Conservation (phyloP, 1,284 basidiomycete species). For the Neotropicomus parvogracilis region DNA sequence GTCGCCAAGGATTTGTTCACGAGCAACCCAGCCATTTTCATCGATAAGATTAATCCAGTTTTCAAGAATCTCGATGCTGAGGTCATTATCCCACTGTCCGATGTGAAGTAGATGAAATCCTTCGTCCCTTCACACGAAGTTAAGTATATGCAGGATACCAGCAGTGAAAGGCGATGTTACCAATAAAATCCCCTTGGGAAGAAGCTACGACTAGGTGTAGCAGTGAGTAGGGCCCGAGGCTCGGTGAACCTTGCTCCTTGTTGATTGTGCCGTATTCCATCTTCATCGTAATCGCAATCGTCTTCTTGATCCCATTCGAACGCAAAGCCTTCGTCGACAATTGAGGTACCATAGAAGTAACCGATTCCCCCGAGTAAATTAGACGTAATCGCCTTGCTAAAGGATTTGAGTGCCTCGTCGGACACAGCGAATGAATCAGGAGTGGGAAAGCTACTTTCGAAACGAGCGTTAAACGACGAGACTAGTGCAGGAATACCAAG, state of each 20-base stretch:
- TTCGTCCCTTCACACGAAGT: conserved; percentile 67
- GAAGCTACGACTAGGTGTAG: conserved; percentile 91
- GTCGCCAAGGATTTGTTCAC: conserved; percentile 93
- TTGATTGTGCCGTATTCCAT: conserved; percentile 32
- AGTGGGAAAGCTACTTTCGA: conserved; percentile 67
- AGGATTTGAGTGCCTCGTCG: conserved; percentile 55
- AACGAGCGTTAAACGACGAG: conserved; percentile 62
- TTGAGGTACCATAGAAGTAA: conserved; percentile 90
- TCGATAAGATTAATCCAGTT: conserved; percentile 90
- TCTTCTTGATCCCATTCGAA: conserved; percentile 89
- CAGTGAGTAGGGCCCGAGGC: conserved; percentile 78
- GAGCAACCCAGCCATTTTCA: conserved; percentile 90
- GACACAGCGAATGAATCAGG: conserved; percentile 50
- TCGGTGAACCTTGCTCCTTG: conserved; percentile 67
- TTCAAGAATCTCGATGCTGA: conserved; percentile 85
- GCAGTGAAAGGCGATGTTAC: conserved; percentile 36
- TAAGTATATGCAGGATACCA: conserved; percentile 5
- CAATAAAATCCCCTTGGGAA: conserved; percentile 97
- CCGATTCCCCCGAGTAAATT: conserved; percentile 90
- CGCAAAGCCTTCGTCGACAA: conserved; percentile 80
- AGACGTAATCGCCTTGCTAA: conserved; percentile 85
- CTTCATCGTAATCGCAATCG: conserved; percentile 44
- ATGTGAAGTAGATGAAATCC: conserved; percentile 92
- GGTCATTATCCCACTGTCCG: conserved; percentile 88
- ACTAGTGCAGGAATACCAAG: conserved; percentile 67